A percentile compares a stretch with the other conserved stretches of the same genome.
Evolutionary conservation across 2,329 filamentous ascomycete genomes (phyloP).

Genomic region (Aspergillus candidus): DNA sequence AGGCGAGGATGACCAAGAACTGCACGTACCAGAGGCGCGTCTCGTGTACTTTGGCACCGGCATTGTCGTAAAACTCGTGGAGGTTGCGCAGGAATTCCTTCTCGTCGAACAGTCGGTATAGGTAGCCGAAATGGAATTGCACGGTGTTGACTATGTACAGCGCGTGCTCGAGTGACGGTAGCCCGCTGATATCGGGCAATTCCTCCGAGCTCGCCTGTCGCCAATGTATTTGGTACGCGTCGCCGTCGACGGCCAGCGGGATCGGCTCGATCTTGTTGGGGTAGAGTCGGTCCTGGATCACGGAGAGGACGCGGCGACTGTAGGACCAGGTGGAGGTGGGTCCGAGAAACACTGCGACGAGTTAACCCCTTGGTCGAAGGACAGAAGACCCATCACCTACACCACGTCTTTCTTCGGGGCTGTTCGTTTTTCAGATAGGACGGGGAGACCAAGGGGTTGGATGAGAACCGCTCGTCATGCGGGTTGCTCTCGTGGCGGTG

Average conservation of each 20-base stretch:
- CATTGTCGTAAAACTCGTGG: conserved; percentile 35
- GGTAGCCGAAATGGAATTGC: conserved; percentile 50
- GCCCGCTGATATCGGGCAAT: conserved; percentile 24
- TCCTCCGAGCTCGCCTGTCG: conserved; percentile 34
- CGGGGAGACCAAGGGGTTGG: conserved; percentile 19
- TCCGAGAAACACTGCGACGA: conserved; percentile 43
- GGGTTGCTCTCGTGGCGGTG: conserved; percentile 6
- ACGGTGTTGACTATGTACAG: conserved; percentile 51
- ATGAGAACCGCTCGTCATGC: conserved; percentile 25
- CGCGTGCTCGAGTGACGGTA: conserved; percentile 48
- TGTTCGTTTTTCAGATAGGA: conserved; percentile 20
- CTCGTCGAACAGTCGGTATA: conserved; percentile 51
- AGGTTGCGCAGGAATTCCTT: conserved; percentile 41
- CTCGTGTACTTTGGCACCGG: conserved; percentile 19
- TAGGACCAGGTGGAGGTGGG: conserved; percentile 53
- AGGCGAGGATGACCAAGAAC: conserved; percentile 46
- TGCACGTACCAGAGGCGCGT: conserved; percentile 45
- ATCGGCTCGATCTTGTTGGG: conserved; percentile 32
- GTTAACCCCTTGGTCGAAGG: not conserved
- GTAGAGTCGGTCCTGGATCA: conserved; percentile 44
- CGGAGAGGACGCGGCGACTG: conserved; percentile 42
- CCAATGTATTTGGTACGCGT: conserved; percentile 46
- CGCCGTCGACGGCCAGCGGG: conserved; percentile 44
- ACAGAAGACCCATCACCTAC: conserved; percentile 4
- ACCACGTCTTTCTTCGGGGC: conserved; percentile 9